Conservation (phyloP, 2,329 filamentous ascomycete species). For the Knoxdaviesia capensis region DNA sequence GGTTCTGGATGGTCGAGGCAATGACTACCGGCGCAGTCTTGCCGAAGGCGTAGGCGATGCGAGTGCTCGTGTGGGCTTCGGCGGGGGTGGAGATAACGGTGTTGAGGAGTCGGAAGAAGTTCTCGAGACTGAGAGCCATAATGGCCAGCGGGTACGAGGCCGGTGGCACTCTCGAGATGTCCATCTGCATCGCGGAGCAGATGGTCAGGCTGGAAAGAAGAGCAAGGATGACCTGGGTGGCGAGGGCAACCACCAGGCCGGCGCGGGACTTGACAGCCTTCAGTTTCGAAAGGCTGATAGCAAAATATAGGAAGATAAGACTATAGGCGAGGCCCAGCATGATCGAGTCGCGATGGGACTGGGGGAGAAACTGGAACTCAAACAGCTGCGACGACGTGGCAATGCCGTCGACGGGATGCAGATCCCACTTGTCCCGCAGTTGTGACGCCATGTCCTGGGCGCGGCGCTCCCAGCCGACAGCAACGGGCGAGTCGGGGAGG, state of each 20-base stretch:
- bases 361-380: slow-evolving; percentile 59
- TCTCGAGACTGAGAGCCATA: slow-evolving; percentile 56
- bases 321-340: slow-evolving; percentile 45
- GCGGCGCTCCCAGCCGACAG: slow-evolving; percentile 42
- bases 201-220: slow-evolving; percentile 65
- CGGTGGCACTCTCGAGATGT: slow-evolving; percentile 54
- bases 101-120: slow-evolving; percentile 61
- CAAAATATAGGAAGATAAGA: slow-evolving; percentile 42
- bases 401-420: slow-evolving; percentile 40
- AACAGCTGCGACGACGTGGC: slow-evolving; percentile 41
- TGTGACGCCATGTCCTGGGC: slow-evolving; percentile 29
- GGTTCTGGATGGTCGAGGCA: slow-evolving; percentile 47
- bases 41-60: slow-evolving; percentile 56
- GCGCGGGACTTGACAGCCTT: slow-evolving; percentile 57
- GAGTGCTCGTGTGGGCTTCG: slow-evolving; percentile 44
- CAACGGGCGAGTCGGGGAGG: slow-evolving; percentile 41
- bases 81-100: slow-evolving; percentile 52
- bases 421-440: slow-evolving; percentile 34
- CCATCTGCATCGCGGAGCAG: slow-evolving; percentile 55
- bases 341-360: slow-evolving; percentile 45
- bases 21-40: slow-evolving; percentile 51
- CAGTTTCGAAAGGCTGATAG: slow-evolving; percentile 45
- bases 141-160: slow-evolving; percentile 62
- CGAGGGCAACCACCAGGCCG: slow-evolving; percentile 50
- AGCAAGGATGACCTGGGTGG: slow-evolving; percentile 49